These are phyloP conservation scores for Geoglossum cookeanum DNA, from an alignment of 2,329 filamentous ascomycete genomes.

Conservation along the genomic window DNA sequence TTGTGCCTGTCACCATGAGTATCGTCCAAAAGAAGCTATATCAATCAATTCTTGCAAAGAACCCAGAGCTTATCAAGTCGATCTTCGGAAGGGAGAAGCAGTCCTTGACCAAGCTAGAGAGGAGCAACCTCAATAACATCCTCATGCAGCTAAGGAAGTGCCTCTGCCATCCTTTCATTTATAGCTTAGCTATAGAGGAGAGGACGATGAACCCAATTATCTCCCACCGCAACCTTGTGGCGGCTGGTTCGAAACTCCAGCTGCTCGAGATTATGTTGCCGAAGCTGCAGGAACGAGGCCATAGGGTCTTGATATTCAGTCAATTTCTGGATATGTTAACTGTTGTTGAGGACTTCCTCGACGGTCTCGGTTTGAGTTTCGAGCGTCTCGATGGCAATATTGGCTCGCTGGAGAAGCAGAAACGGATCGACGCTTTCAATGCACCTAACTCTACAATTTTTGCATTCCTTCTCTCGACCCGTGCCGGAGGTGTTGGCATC, in stretches of 20 bases:
- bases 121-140: slow-evolving; percentile 78
- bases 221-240: slow-evolving; percentile 64
- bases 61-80: slow-evolving; percentile 68
- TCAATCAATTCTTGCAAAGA: slow-evolving; percentile 82
- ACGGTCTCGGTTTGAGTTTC: slow-evolving; percentile 51
- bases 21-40: slow-evolving; percentile 84
- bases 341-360: slow-evolving; percentile 59
- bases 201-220: slow-evolving; percentile 39
- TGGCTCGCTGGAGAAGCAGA: slow-evolving; percentile 71
- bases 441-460: slow-evolving; percentile 66
- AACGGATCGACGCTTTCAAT: slow-evolving; percentile 86
- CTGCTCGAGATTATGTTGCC: slow-evolving; percentile 72
- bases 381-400: slow-evolving; percentile 75
- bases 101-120: slow-evolving; percentile 45
- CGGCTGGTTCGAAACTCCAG: slow-evolving; percentile 78
- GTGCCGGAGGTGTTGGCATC: slow-evolving; percentile 91
- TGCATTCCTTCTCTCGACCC: slow-evolving; percentile 80
- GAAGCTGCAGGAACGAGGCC: slow-evolving; percentile 65
- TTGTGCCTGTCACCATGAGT: slow-evolving; percentile 90
- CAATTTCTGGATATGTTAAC: slow-evolving; percentile 73
- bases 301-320: slow-evolving; percentile 86
- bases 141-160: slow-evolving; percentile 89
- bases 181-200: slow-evolving; percentile 80
- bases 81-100: slow-evolving; percentile 53
- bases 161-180: slow-evolving; percentile 89